These are phyloP conservation scores for Hypsizygus marmoreus DNA, from an alignment of 768 basidiomycete genomes.

Conservation along the genomic window DNA sequence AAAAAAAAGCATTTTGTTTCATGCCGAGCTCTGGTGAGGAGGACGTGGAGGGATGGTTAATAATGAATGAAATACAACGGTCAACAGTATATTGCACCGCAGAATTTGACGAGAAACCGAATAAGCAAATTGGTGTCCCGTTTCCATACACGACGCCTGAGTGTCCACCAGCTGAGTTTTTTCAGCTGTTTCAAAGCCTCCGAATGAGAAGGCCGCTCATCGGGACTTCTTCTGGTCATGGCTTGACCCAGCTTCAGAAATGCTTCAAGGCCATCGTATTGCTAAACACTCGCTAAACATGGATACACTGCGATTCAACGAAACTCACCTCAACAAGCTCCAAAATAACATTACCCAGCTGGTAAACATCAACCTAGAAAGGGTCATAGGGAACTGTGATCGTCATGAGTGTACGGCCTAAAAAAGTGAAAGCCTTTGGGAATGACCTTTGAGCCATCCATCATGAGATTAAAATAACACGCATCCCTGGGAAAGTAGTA, in stretches of 20 bases:
- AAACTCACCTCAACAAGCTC: neutral
- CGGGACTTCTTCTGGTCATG: constrained; percentile 1
- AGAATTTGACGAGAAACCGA: neutral
- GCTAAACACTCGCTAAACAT: neutral
- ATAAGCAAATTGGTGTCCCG: neutral
- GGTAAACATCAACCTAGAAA: constrained; percentile 1
- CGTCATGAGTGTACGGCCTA: no score
- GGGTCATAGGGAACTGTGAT: neutral
- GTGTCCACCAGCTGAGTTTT: neutral
- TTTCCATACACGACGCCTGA: neutral
- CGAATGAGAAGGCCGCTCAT: neutral
- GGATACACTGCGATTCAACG: neutral
- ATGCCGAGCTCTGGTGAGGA: no score
- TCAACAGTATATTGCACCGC: no score
- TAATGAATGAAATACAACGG: no score
- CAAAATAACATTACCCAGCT: neutral
- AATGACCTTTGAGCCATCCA: no score
- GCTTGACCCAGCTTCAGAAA: neutral
- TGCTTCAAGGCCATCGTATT: constrained; percentile 5
- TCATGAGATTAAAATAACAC: no score
- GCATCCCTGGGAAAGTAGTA: no score
- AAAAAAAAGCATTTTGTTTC: no score
- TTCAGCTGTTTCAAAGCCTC: neutral
- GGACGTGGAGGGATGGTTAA: no score
- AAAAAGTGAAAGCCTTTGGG: no score